Base-by-base conservation (phyloP, 495 filamentous ascomycete species). In the Monascus purpureus region DNA sequence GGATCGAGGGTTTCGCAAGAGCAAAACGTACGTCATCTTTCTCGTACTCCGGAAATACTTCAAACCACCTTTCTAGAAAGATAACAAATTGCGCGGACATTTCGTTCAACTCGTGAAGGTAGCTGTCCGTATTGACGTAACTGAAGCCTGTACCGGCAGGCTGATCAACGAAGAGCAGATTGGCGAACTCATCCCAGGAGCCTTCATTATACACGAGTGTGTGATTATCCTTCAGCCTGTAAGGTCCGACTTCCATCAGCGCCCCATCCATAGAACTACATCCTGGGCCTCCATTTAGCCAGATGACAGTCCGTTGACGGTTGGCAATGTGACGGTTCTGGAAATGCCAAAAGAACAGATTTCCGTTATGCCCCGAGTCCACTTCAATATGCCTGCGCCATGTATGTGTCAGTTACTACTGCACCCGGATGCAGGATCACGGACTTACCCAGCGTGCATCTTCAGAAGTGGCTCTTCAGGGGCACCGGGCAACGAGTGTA, bases 401-500 rank as follows among this genome's bases (percentile, higher is more conserved):
- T 4, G 14, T 11, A 39, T 70, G 32, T 67, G 58, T 32, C 4
- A 36, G 14, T 7, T 29, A 31, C 13, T 25, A 24, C 27, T 22
- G 30, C n/a, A n/a, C n/a, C n/a, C n/a, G n/a, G n/a, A n/a, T n/a
- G n/a, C n/a, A n/a, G n/a, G n/a, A n/a, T n/a, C n/a, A n/a, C n/a
- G n/a, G n/a, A n/a, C n/a, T n/a, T 55, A 95, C 86, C 88, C 90
- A 57, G 90, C 90, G 67, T 95, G 88, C 87, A 96, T 95, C 63
- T 93, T 95, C 41, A 92, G 50, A 35, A 85, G 51, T 6, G 85
- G 80, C 0, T 78, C 81, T 23, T 73, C 66, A 9, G 90, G 90
- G n/a, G 73, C 75, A 19, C 90, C 90, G 3, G 90, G 90, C 13
- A 97, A 62, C 6, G 69, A 70, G 37, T 72, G 69, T 14, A 97